phyloP scores from a whole-genome alignment of 2,329 filamentous ascomycete genomes.

The Pseudogymnoascus verrucosus region DNA sequence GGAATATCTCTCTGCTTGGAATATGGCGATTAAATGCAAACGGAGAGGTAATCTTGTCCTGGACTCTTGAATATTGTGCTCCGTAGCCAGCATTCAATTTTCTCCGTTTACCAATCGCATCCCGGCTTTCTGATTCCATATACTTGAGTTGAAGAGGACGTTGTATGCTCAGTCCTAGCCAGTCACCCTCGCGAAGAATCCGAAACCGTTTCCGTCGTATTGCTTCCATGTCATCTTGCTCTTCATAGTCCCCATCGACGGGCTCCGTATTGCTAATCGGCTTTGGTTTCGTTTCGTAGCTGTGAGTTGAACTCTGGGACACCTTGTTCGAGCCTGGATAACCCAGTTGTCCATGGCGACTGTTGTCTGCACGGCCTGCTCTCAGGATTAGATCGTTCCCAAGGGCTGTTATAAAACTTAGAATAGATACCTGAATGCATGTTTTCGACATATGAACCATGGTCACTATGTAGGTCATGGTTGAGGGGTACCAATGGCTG shows the following conservation, averaged over 20 bases:
- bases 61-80: constrained; percentile 19
- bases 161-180: constrained; percentile 24
- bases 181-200: constrained; percentile 24
- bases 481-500: neutral
- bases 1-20: neutral
- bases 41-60: constrained; percentile 16
- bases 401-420: neutral
- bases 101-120: constrained; percentile 24
- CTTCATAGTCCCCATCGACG: constrained; percentile 2
- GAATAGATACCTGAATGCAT: neutral
- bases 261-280: neutral
- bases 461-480: neutral
- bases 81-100: constrained; percentile 18
- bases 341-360: neutral
- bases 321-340: neutral
- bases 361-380: neutral
- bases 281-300: neutral
- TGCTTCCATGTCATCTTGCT: constrained; percentile 11
- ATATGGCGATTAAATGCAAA: constrained; percentile 4
- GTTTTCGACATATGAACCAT: neutral
- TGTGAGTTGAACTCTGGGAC: neutral
- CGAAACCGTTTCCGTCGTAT: constrained; percentile 21
- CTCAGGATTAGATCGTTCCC: neutral
- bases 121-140: constrained; percentile 15
- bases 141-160: constrained; percentile 20